Percentiles rank a stretch among this genome's conserved stretches.
phyloP scores from a whole-genome alignment of 768 basidiomycete genomes.

The Pleurotus ostreatus region DNA sequence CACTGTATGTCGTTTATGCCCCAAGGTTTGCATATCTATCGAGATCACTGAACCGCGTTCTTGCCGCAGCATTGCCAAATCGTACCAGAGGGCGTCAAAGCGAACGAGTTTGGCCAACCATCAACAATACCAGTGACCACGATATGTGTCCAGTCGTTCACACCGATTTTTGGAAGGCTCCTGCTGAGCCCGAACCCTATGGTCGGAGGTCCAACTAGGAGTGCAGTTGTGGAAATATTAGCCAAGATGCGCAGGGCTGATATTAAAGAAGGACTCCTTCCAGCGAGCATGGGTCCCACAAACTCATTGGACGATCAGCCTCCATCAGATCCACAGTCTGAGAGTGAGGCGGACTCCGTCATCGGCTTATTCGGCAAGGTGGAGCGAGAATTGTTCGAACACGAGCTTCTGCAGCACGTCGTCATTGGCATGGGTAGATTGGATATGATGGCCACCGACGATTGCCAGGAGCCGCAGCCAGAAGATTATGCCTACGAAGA shows the following conservation, averaged over 20 bases:
- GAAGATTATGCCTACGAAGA: conserved; percentile 19
- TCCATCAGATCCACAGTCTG: conserved; percentile 16
- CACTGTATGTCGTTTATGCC: conserved; percentile 35
- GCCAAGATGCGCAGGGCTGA: conserved; percentile 65
- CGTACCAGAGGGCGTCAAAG: conserved; percentile 42
- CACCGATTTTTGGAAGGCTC: conserved; percentile 84
- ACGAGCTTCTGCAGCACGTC: conserved; percentile 81
- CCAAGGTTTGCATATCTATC: conserved; percentile 3
- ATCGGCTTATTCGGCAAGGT: conserved; percentile 46
- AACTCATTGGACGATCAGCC: conserved; percentile 10
- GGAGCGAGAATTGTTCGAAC: conserved; percentile 67
- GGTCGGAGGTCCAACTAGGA: conserved; percentile 70
- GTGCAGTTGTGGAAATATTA: conserved; percentile 76
- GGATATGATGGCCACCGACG: conserved; percentile 27
- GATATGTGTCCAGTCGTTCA: conserved; percentile 84
- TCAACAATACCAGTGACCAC: conserved; percentile 33
- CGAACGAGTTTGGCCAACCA: conserved; percentile 27
- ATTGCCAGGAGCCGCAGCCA: conserved; percentile 30
- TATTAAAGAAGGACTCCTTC: conserved; percentile 26
- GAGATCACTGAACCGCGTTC: not conserved
- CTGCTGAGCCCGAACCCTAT: conserved; percentile 75
- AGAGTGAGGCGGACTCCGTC: conserved; percentile 23
- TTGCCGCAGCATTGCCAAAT: conserved; percentile 60
- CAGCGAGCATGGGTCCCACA: conserved; percentile 13
- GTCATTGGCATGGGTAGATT: conserved; percentile 87